These are phyloP conservation scores for Truncatella angustata DNA, from an alignment of 2,329 filamentous ascomycete species.

Conservation along the genomic window DNA sequence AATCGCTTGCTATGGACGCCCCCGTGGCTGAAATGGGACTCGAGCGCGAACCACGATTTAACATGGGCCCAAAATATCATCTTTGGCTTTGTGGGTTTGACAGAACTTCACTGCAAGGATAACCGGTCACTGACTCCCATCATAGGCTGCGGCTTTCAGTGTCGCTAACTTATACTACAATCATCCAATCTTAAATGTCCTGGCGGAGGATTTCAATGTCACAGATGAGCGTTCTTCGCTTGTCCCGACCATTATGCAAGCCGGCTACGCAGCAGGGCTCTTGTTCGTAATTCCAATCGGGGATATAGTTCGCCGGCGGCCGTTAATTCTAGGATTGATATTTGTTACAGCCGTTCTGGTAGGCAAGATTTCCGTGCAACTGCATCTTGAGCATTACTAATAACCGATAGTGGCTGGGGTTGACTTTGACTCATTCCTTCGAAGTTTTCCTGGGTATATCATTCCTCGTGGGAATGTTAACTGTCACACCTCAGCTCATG, in stretches of 20 bases:
- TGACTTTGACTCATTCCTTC: constrained; percentile 68
- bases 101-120: not conserved
- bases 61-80: constrained; percentile 25
- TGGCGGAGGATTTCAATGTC: constrained; percentile 70
- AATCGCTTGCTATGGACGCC: constrained; percentile 18
- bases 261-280: constrained; percentile 73
- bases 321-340: constrained; percentile 67
- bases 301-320: constrained; percentile 65
- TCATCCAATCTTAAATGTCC: constrained; percentile 74
- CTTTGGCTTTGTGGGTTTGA: constrained; percentile 31
- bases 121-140: not conserved
- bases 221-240: constrained; percentile 64
- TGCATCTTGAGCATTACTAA: not conserved
- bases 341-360: constrained; percentile 68
- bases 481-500: constrained; percentile 78
- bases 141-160: constrained; percentile 58
- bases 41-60: constrained; percentile 21
- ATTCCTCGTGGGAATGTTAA: constrained; percentile 73
- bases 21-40: constrained; percentile 23
- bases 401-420: constrained; percentile 56
- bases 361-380: constrained; percentile 26
- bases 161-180: constrained; percentile 83
- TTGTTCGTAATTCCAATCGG: constrained; percentile 75
- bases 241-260: constrained; percentile 75
- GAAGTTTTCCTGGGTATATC: constrained; percentile 65